Base-by-base conservation (phyloP, 306 rosid genomes). In the Potentilla sterilis region DNA sequence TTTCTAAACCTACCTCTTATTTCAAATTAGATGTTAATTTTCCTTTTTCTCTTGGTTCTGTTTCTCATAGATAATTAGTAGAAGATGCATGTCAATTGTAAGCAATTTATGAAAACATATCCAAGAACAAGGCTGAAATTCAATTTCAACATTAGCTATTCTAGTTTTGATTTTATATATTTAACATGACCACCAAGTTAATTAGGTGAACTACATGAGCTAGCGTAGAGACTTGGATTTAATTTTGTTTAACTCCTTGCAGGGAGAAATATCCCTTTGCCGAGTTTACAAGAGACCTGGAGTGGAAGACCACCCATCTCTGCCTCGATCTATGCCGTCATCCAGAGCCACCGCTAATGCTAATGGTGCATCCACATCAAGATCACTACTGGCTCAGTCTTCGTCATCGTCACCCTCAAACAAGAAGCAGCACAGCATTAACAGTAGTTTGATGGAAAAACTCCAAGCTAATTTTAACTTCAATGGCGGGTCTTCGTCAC, bases 271-370 rank as follows among this genome's bases (percentile, higher is more conserved):
- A 85, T 96, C 99, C 6, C 83, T 96, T 2, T 96, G 99, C 75
- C 89, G 99, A 1, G 99, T 96, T 28, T 92, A 92, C 89, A 92
- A 96, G 84, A 86, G 99, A 83, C 89, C 98, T 0, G 99, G 99
- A 73, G 99, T 96, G 2, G 99, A 96, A 83, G 98, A 96, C 73
- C 96, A 91, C 69, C 95, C 96, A 0, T 94, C 97, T 9, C 93
- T 91, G 59, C 97, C 98, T 69, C 98, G 98, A 1, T 86, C 87
- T 54, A 88, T 95, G n/a, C 85, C 88, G 8, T 51, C 77, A 13
- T 83, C 90, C 0, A 41, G 88, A 70, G 47, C 69, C 7, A 15
- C 69, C 24, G 47, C 47, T 18, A 18, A 16, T 64, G 46, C 24
- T 34, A 62, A 62, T 62, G 21, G 42, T 37, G 86, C 97, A n/a